A percentile compares a stretch with the other conserved stretches of the same genome.
phyloP scores from a whole-genome alignment of 2,329 filamentous ascomycete genomes.

The Aspergillus fructus region DNA sequence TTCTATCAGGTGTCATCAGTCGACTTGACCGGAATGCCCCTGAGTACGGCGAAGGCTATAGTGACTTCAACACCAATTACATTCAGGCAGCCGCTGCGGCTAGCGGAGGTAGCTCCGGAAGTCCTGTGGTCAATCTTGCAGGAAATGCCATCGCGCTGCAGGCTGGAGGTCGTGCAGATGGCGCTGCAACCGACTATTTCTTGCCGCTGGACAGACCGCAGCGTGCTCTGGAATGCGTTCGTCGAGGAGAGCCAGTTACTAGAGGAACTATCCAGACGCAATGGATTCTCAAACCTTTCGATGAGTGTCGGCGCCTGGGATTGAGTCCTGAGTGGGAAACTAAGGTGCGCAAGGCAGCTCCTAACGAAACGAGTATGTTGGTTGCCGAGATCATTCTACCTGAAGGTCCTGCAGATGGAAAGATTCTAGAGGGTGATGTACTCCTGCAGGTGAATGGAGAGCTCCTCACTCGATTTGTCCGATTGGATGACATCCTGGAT shows the following conservation, averaged over 20 bases:
- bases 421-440: conserved; percentile 92
- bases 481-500: conserved; percentile 87
- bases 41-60: conserved; percentile 96
- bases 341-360: conserved; percentile 76
- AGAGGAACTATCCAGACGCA: conserved; percentile 97
- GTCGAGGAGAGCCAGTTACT: conserved; percentile 70
- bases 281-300: conserved; percentile 94
- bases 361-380: conserved; percentile 93
- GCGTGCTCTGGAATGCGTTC: conserved; percentile 82
- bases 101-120: conserved; percentile 96
- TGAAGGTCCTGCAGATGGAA: conserved; percentile 79
- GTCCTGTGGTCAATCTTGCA: conserved; percentile 94
- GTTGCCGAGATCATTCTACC: conserved; percentile 94
- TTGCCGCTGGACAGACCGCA: conserved; percentile 87
- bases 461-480: conserved; percentile 88
- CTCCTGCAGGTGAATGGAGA: conserved; percentile 91
- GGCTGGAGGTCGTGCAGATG: conserved; percentile 89
- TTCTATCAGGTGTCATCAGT: conserved; percentile 95
- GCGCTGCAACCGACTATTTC: conserved; percentile 97
- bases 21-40: conserved; percentile 93
- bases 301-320: conserved; percentile 89
- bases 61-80: conserved; percentile 95
- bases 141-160: conserved; percentile 90
- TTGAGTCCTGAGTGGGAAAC: conserved; percentile 84
- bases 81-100: conserved; percentile 97